phyloP scores from a whole-genome alignment of 768 basidiomycete species.

The Stropharia rugosoannulata region DNA sequence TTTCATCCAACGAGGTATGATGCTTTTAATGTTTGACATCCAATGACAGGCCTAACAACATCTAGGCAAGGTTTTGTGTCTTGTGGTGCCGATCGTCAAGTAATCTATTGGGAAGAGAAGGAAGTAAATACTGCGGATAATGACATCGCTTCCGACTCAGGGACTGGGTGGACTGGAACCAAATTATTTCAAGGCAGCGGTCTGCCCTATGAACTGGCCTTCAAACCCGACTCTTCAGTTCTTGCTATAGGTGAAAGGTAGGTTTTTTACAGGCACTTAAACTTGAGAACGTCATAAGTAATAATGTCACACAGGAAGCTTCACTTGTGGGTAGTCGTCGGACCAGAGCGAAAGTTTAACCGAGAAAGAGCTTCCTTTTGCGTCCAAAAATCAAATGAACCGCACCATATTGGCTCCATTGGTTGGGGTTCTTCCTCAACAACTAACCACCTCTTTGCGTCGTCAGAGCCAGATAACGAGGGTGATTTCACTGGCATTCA shows the following conservation, averaged over 20 bases:
- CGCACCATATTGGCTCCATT: slow-evolving; percentile 38
- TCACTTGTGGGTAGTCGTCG: slow-evolving; percentile 15
- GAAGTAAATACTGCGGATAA: background rate
- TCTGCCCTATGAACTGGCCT: slow-evolving; percentile 43
- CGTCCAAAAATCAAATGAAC: slow-evolving; percentile 15
- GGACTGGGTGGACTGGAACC: slow-evolving; percentile 9
- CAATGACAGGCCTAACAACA: slow-evolving; percentile 4
- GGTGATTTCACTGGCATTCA: slow-evolving; percentile 40
- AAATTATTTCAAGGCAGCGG: slow-evolving; percentile 20
- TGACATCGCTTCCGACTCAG: background rate
- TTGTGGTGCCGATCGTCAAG: slow-evolving; percentile 42
- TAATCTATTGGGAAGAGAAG: slow-evolving; percentile 38
- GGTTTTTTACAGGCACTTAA: slow-evolving; percentile 3
- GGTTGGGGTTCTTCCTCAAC: slow-evolving; percentile 50
- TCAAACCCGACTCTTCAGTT: slow-evolving; percentile 37
- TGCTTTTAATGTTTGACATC: slow-evolving; percentile 4
- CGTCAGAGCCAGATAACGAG: slow-evolving; percentile 43
- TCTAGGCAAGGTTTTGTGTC: slow-evolving; percentile 43
- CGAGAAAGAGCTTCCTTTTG: slow-evolving; percentile 5
- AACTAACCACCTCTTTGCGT: slow-evolving; percentile 46
- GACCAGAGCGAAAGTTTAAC: background rate
- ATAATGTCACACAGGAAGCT: slow-evolving; percentile 16
- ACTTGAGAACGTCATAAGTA: background rate
- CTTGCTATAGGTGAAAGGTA: slow-evolving; percentile 46
- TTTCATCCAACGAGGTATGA: slow-evolving; percentile 50